These are phyloP conservation scores for Phyllostachys edulis DNA, from an alignment of 176 grass and related monocot species.

Conservation along the genomic window DNA sequence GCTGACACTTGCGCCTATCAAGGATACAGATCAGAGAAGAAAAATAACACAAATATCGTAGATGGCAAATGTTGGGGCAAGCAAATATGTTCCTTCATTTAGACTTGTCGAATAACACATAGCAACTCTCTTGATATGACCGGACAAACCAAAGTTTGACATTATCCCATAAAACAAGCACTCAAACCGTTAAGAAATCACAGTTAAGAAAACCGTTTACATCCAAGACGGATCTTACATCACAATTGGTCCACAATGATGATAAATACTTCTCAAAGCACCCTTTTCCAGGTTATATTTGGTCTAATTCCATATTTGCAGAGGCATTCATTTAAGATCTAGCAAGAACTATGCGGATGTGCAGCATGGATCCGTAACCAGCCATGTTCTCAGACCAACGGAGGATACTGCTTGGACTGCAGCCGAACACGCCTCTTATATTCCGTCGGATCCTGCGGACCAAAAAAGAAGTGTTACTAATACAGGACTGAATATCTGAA, in stretches of 20 bases:
- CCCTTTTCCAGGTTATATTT: slow-evolving; percentile 31
- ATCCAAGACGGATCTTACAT: slow-evolving; percentile 20
- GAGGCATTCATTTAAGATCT: slow-evolving; percentile 42
- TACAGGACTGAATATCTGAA: neutral
- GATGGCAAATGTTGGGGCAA: neutral
- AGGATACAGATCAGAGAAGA: neutral
- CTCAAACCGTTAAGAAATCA: slow-evolving; percentile 16
- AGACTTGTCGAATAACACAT: neutral
- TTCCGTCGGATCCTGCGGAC: slow-evolving; percentile 63
- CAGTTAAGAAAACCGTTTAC: slow-evolving; percentile 12
- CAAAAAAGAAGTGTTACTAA: neutral
- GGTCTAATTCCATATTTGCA: slow-evolving; percentile 40
- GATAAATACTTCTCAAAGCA: slow-evolving; percentile 33
- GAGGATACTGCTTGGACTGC: slow-evolving; percentile 79
- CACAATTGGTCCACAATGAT: slow-evolving; percentile 18
- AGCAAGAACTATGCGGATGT: slow-evolving; percentile 49
- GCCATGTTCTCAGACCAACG: slow-evolving; percentile 47
- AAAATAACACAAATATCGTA: neutral
- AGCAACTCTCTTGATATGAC: neutral
- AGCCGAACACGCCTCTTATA: slow-evolving; percentile 78
- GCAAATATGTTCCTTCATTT: neutral
- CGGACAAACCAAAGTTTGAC: slow-evolving; percentile 12
- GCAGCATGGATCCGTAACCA: slow-evolving; percentile 40
- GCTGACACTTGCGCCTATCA: neutral
- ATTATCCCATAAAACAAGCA: slow-evolving; percentile 22